Base-by-base conservation (phyloP, 148 eudicot species). In the Nyssa sinensis region DNA sequence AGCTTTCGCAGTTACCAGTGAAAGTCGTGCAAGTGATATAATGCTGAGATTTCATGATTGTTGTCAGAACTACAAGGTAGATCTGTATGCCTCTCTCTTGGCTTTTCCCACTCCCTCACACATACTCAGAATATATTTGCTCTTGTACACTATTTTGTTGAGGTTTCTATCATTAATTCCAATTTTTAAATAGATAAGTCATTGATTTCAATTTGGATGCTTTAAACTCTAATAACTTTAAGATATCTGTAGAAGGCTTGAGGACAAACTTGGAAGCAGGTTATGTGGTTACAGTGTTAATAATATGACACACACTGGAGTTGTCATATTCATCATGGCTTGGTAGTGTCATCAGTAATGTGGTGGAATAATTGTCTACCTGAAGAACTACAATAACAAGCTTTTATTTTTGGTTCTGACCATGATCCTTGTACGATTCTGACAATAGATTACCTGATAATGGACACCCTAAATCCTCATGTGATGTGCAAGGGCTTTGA, bases 11-110 rank as follows among this genome's bases (percentile, higher is more conserved):
- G 92, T 96, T 77, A 86, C 75, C 35, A 91, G 94, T 70, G 98
- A 96, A 88, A 96, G 87, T 74, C 97, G 99, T 77, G 97, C 99
- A 64, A 96, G 98, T 89, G 99, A 96, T 69, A 81, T 79, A 75
- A 67, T 87, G 88, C 79, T 96, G 80, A 86, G 99, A 82, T 96
- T 96, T 78, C 91, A 88, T 75, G 98, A 96, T 73, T 93, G 93
- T 72, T 96, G 99, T 81, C 94, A 93, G 83, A 96, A 83, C 79
- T 96, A 96, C 78, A 93, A 96, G 99, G 99, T 91, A 64, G 65
- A 63, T 65, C 23, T 33, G 29, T 27, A 13, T 21, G 28, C 76
- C 66, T 16, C 61, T 27, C 60, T 28, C 47, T 78, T 64, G 51
- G 39, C 7, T 4, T 33, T 49, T n/a, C 37, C 25, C 33, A 39